Percentiles rank a stretch among this genome's conserved stretches.
Conservation (phyloP, 2,329 filamentous ascomycete species). For the Phyllosticta citriasiana region DNA sequence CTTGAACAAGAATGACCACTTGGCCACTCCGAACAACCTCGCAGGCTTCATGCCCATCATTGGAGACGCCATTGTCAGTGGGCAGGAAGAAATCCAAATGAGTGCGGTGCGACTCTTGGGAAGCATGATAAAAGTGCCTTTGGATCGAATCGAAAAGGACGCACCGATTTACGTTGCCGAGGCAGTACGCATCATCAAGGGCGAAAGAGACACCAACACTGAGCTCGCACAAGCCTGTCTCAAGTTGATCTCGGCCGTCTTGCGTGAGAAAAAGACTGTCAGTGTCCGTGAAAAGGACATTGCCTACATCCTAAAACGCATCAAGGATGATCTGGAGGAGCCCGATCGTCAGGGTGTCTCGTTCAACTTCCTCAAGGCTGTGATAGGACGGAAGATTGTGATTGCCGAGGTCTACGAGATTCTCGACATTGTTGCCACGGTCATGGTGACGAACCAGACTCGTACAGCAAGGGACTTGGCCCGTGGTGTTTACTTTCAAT, state of each 20-base stretch:
- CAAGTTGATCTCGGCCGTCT: conserved; percentile 75
- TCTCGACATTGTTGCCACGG: conserved; percentile 74
- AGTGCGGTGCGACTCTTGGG: conserved; percentile 77
- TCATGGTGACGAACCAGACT: conserved; percentile 96
- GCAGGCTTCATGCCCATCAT: conserved; percentile 80
- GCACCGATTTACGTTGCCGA: conserved; percentile 75
- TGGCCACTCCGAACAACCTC: conserved; percentile 71
- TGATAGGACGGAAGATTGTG: conserved; percentile 75
- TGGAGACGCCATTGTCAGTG: conserved; percentile 73
- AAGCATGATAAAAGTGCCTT: conserved; percentile 73
- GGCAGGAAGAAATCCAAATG: conserved; percentile 87
- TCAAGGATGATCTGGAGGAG: conserved; percentile 85
- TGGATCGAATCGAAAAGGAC: conserved; percentile 58
- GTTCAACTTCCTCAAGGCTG: conserved; percentile 85
- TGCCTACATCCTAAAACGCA: conserved; percentile 68
- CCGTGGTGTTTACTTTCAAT: conserved; percentile 84
- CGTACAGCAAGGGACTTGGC: conserved; percentile 79
- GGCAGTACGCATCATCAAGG: conserved; percentile 70
- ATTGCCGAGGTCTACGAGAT: conserved; percentile 85
- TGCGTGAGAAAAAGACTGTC: conserved; percentile 69
- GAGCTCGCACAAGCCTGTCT: conserved; percentile 81
- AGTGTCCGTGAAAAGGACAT: conserved; percentile 72
- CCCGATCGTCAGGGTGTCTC: conserved; percentile 85
- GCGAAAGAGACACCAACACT: conserved; percentile 65
- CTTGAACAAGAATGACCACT: conserved; percentile 72